Base-by-base conservation (phyloP, 768 basidiomycete genomes). In the Rhodosporidiobolus sp. region DNA sequence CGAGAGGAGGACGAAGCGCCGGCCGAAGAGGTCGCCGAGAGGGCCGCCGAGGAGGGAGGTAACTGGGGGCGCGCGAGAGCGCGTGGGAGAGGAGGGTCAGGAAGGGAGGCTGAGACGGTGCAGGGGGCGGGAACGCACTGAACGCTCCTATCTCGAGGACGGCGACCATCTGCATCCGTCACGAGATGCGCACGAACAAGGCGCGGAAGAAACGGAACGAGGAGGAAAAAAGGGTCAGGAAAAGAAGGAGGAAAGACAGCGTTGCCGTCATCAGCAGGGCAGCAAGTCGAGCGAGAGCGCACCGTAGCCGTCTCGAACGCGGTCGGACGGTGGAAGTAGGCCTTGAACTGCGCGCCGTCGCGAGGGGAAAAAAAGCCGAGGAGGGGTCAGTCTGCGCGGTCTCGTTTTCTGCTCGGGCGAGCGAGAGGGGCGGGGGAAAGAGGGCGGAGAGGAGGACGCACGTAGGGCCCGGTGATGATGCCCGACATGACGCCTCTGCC, bases 41-140 rank as follows among this genome's bases (percentile, higher is more conserved):
- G 85, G 85, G 16, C 94, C 94, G 63, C 93, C 92, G 35, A 91
- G 88, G 67, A 96, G 81, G 20, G 94, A 94, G 0, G 94, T 96
- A 70, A 90, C 91, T 93, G 78, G 8, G 24, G 11, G 56, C 1
- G 16, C 0, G 7, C 4, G 35, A 9, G 0, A 35, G 4, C 20
- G 43, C 67, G 32, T 46, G 30, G 59, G 72, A 57, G 30, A 32
- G 7, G 34, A 16, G 50, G 55, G 24, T n/a, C 32, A 54, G 30
- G 12, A 12, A 20, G 34, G 30, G 17, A 35, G 49, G n/a, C 20
- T 19, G n/a, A 20, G 26, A n/a, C 26, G 38, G n/a, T 26, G 43
- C 38, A 52, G 20, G 20, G 54, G 63, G 43, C 53, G 45, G n/a
- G 43, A 83, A 57, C 88, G 54, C 79, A 91, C 92, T 85, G 80